These are phyloP conservation scores for Saccharum hybrid DNA, from an alignment of 202 grass and related monocot species.

Conservation along the genomic window DNA sequence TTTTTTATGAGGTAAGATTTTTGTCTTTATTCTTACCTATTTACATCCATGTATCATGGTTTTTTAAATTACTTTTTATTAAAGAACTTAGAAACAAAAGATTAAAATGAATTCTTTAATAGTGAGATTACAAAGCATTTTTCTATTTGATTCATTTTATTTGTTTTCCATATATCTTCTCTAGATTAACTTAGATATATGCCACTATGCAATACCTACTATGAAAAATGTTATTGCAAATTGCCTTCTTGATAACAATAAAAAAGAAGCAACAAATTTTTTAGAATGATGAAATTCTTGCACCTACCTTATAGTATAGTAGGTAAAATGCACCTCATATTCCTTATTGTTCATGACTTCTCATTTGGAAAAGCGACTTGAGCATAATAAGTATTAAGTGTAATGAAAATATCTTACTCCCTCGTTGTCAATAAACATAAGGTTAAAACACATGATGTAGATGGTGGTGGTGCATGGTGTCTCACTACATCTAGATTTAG, in stretches of 20 bases:
- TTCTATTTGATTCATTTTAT: background rate
- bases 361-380: background rate
- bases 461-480: background rate
- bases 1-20: slow-evolving; percentile 19
- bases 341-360: background rate
- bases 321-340: background rate
- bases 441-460: background rate
- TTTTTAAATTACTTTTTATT: background rate
- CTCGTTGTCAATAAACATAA: background rate
- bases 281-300: background rate
- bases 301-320: background rate
- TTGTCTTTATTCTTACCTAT: background rate
- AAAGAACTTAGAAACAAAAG: background rate
- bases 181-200: background rate
- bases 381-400: background rate
- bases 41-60: background rate
- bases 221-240: background rate
- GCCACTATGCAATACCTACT: background rate
- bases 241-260: background rate
- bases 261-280: too few relatives aligned
- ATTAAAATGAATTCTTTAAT: background rate
- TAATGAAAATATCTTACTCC: background rate
- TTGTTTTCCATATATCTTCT: background rate
- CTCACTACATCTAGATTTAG: background rate
- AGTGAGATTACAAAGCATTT: background rate